phyloP scores from a whole-genome alignment of 305 asterid species.

The Solanum aculeatissimum region DNA sequence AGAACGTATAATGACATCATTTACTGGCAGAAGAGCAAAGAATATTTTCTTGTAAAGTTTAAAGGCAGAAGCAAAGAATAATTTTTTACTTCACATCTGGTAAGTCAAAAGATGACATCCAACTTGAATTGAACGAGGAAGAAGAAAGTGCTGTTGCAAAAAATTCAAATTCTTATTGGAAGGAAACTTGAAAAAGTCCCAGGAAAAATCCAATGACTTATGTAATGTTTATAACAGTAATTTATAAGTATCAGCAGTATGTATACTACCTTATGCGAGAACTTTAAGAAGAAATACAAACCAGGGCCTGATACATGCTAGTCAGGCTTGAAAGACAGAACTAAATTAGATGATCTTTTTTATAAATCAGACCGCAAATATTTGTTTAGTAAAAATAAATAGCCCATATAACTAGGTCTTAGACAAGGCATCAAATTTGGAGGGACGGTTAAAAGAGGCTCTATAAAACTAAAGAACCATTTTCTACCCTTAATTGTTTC shows the following conservation, averaged over 20 bases:
- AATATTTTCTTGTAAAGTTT: neutral
- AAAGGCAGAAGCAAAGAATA: neutral
- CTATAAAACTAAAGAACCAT: neutral
- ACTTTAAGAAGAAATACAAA: neutral
- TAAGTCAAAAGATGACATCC: neutral
- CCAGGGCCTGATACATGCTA: neutral
- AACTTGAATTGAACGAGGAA: neutral
- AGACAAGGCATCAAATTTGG: neutral
- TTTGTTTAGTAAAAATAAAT: neutral
- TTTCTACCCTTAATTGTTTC: neutral
- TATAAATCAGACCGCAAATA: neutral
- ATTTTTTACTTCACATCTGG: neutral
- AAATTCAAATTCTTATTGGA: neutral
- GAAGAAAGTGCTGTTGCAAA: neutral
- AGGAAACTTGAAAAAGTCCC: neutral
- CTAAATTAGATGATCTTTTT: neutral
- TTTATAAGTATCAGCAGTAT: neutral
- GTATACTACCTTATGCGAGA: neutral
- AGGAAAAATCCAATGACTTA: neutral
- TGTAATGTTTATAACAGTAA: neutral
- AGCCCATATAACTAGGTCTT: neutral
- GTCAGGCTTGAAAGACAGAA: neutral
- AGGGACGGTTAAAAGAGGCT: neutral
- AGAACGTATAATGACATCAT: neutral
- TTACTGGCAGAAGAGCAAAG: neutral